phyloP scores from a whole-genome alignment of 495 filamentous ascomycete genomes.

The Penicillium mononematosum region DNA sequence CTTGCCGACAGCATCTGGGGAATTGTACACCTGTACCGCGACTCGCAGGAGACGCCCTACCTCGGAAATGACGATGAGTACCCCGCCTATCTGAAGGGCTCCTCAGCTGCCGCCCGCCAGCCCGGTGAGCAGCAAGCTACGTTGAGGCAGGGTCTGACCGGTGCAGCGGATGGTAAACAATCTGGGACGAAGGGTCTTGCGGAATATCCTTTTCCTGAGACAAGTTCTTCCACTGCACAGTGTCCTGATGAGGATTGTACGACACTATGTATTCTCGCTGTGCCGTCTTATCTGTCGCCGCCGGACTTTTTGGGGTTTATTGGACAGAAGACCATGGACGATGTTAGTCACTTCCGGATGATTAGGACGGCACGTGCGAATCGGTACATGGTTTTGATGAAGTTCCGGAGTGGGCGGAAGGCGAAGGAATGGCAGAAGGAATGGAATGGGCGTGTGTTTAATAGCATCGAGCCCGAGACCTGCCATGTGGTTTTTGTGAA shows the following conservation, averaged over 20 bases:
- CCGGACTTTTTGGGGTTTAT: conserved; percentile 91
- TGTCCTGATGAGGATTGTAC: conserved; percentile 65
- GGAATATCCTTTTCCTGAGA: conserved; percentile 27
- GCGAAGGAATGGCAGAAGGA: conserved; percentile 78
- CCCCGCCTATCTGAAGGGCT: conserved; percentile 43
- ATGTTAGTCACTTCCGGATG: conserved; percentile 94
- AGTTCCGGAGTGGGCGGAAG: conserved; percentile 73
- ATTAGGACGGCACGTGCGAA: conserved; percentile 84
- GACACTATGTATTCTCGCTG: conserved; percentile 91
- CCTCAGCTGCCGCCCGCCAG: conserved; percentile 37
- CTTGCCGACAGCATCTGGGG: conserved; percentile 87
- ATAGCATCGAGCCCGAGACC: conserved; percentile 93
- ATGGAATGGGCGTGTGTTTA: conserved; percentile 94
- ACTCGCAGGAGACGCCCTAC: conserved; percentile 69
- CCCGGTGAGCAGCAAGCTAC: conserved; percentile 26
- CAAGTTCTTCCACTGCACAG: conserved; percentile 17
- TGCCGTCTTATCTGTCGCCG: conserved; percentile 88
- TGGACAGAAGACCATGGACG: conserved; percentile 81
- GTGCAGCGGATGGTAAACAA: conserved; percentile 1
- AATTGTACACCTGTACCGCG: conserved; percentile 89
- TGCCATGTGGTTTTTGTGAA: conserved; percentile 97
- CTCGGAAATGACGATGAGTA: conserved; percentile 41
- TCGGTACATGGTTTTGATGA: conserved; percentile 96
- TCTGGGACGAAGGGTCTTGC: conserved; percentile 3
- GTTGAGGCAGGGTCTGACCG: background rate